Conservation (phyloP, 768 basidiomycete genomes). For the Kwoniella dejecticola region DNA sequence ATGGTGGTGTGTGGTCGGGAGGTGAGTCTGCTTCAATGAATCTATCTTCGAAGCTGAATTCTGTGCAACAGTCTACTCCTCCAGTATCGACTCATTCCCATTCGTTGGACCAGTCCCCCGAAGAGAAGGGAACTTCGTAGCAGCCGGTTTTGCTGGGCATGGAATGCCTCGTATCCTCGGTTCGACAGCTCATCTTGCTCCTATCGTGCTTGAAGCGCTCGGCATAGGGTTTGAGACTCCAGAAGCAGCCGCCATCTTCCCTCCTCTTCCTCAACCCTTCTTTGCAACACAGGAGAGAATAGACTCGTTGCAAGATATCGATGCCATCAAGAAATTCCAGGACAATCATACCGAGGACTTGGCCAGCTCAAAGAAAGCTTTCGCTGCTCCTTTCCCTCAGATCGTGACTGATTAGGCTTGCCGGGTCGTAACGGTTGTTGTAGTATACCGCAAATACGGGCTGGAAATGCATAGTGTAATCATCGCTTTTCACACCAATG, state of each 20-base stretch:
- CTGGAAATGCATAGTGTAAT: no score
- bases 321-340: constrained; percentile 14
- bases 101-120: constrained; percentile 31
- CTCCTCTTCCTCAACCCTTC: constrained; percentile 24
- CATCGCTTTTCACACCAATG: no score
- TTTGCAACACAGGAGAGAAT: constrained; percentile 15
- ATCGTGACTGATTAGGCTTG: constrained; percentile 4
- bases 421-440: no score
- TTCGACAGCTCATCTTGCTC: constrained; percentile 26
- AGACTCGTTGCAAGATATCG: constrained; percentile 8
- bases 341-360: constrained; percentile 2
- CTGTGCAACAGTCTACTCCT: constrained; percentile 18
- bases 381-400: constrained; percentile 11
- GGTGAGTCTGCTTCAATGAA: constrained; percentile 23
- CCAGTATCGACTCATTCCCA: constrained; percentile 24
- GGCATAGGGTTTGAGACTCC: neutral
- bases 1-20: constrained; percentile 38
- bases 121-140: constrained; percentile 26
- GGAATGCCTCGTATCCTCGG: constrained; percentile 35
- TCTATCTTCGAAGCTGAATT: constrained; percentile 4
- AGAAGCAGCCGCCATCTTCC: constrained; percentile 5
- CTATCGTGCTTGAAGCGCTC: neutral
- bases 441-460: no score
- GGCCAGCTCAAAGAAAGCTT: constrained; percentile 18
- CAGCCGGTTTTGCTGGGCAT: constrained; percentile 33